These are phyloP conservation scores for Pleurotus ostreatus DNA, from an alignment of 768 basidiomycete genomes.

Conservation along the genomic window DNA sequence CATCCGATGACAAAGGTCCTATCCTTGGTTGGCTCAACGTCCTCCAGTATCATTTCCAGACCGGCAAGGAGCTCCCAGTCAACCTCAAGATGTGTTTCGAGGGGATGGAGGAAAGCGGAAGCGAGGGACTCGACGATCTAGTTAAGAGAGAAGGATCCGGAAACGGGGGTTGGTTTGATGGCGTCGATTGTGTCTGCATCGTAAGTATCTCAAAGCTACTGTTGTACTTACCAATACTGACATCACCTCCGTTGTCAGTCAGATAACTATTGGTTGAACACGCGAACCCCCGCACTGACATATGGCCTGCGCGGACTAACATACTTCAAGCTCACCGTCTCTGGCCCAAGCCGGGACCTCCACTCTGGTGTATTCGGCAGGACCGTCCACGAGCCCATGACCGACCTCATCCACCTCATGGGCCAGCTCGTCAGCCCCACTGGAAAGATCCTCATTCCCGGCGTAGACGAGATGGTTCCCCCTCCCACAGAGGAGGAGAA, in stretches of 20 bases:
- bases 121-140: conserved; percentile 86
- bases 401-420: conserved; percentile 81
- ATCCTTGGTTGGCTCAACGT: conserved; percentile 88
- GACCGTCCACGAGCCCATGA: conserved; percentile 90
- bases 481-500: conserved; percentile 70
- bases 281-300: conserved; percentile 74
- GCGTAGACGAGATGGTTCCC: conserved; percentile 81
- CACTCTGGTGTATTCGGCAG: conserved; percentile 89
- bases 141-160: conserved; percentile 71
- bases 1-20: conserved; percentile 90
- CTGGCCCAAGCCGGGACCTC: conserved; percentile 82
- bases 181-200: conserved; percentile 92
- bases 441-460: conserved; percentile 87
- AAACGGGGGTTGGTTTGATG: conserved; percentile 67
- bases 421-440: conserved; percentile 74
- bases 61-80: conserved; percentile 72
- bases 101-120: conserved; percentile 96
- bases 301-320: conserved; percentile 87
- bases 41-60: conserved; percentile 74
- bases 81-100: conserved; percentile 93
- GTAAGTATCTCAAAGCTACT: conserved; percentile 34
- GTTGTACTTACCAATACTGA: neutral
- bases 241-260: conserved; percentile 38
- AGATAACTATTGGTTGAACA: conserved; percentile 94
- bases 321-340: conserved; percentile 80